Percentiles rank a stretch among this genome's conserved stretches.
Conservation (phyloP, 1,284 basidiomycete genomes). For the Leccinum solheimii region DNA sequence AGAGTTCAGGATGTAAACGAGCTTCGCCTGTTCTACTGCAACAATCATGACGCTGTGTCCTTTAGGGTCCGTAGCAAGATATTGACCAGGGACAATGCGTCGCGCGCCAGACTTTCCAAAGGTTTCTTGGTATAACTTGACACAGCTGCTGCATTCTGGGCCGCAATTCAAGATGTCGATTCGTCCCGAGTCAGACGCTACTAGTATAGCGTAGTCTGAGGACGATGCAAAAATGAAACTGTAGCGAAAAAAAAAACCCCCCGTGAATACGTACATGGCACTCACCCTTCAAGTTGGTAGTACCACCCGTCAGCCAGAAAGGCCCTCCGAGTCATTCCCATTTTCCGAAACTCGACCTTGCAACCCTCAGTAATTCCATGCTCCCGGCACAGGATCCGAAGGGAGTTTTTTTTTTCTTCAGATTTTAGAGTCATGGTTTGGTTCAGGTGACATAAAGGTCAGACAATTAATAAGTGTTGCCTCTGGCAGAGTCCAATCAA, state of each 20-base stretch:
- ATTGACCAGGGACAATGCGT: conserved; percentile 93
- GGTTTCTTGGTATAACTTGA: conserved; percentile 93
- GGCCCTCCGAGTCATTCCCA: too few species aligned
- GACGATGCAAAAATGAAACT: conserved; percentile 44
- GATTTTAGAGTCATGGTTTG: too few species aligned
- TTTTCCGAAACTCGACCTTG: too few species aligned
- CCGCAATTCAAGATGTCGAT: conserved; percentile 93
- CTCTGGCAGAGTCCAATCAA: too few species aligned
- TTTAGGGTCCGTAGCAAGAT: conserved; percentile 91
- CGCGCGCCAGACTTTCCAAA: conserved; percentile 91
- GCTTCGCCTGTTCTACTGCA: conserved; percentile 88
- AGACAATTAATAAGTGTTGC: too few species aligned
- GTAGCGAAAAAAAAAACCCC: conserved; percentile 23
- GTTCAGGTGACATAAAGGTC: too few species aligned
- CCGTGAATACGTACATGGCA: conserved; percentile 52
- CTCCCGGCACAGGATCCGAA: too few species aligned
- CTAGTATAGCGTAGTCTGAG: conserved; percentile 86
- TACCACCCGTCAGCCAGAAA: conserved; percentile 91
- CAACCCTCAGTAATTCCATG: too few species aligned
- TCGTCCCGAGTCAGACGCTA: conserved; percentile 93
- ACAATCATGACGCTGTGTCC: conserved; percentile 91
- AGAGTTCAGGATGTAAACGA: conserved; percentile 91
- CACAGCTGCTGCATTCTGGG: conserved; percentile 79
- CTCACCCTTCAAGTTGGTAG: conserved; percentile 74
- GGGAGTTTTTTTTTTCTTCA: too few species aligned